Evolutionary conservation across 1,139 yeast species (phyloP).

Genomic region (Pichia terricola): DNA sequence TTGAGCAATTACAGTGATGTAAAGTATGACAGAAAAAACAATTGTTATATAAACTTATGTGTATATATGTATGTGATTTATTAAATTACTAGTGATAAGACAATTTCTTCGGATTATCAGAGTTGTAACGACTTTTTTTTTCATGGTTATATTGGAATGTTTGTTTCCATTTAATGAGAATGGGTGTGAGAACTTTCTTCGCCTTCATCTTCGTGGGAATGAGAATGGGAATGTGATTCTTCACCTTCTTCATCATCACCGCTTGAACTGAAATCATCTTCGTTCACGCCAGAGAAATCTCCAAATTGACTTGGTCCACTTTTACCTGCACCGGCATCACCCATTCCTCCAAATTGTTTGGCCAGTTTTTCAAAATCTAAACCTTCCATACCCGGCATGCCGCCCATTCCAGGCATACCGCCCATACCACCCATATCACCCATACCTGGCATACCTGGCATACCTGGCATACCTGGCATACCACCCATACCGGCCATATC

Average conservation of each 20-base stretch:
- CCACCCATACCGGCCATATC: constrained; percentile 18
- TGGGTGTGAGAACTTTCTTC: constrained; percentile 1
- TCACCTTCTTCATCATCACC: constrained; percentile 23
- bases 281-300: constrained; percentile 7
- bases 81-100: too few species aligned
- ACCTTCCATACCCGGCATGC: constrained; percentile 7
- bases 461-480: constrained; percentile 21
- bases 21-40: too few species aligned
- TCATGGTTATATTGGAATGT: too few species aligned
- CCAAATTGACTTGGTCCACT: constrained; percentile 11
- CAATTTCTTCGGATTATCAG: too few species aligned
- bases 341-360: constrained; percentile 17
- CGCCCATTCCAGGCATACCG: constrained; percentile 1
- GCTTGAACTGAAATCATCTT: constrained; percentile 20
- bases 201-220: constrained; percentile 1
- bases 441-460: constrained; percentile 6
- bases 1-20: too few species aligned
- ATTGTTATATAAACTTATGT: background rate
- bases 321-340: constrained; percentile 7
- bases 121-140: too few species aligned
- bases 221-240: constrained; percentile 6
- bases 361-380: constrained; percentile 21
- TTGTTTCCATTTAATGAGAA: background rate
- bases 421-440: constrained; percentile 1
- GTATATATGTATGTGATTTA: background rate